Evolutionary conservation across 257 asterid genomes (phyloP).

Genomic region (Leptodermis oblonga): DNA sequence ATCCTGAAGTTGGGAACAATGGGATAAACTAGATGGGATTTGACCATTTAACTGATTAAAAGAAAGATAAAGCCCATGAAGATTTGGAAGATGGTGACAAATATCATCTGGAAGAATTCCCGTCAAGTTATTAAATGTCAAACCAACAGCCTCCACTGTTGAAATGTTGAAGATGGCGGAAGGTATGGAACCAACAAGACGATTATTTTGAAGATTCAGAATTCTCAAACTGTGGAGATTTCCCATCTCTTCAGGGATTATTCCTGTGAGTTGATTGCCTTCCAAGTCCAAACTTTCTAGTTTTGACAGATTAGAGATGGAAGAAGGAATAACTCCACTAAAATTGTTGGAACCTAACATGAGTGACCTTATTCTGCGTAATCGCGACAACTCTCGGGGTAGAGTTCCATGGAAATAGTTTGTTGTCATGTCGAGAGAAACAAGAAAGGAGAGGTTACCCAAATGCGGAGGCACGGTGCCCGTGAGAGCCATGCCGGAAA

Average conservation of each 20-base stretch:
- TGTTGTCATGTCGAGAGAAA: too few relatives aligned
- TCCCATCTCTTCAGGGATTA: too few relatives aligned
- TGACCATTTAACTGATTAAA: not conserved
- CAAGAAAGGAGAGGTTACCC: too few relatives aligned
- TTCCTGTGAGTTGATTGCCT: conserved; percentile 21
- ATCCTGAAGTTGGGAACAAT: not conserved
- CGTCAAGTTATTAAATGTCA: not conserved
- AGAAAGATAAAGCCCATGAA: not conserved
- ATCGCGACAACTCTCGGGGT: too few relatives aligned
- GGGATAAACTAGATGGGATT: conserved; percentile 9
- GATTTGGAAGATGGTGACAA: conserved; percentile 6
- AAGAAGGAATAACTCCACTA: conserved; percentile 9
- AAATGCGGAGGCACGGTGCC: too few relatives aligned
- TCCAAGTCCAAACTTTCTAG: not conserved
- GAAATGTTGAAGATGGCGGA: conserved; percentile 8
- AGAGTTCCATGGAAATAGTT: too few relatives aligned
- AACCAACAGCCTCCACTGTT: not conserved
- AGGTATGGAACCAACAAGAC: conserved; percentile 13
- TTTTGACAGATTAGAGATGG: conserved; percentile 17
- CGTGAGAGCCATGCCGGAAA: too few relatives aligned
- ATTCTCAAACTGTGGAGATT: too few relatives aligned
- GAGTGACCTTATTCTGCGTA: too few relatives aligned
- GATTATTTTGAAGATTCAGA: too few relatives aligned
- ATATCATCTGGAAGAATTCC: conserved; percentile 8
- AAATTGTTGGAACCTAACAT: conserved; percentile 4